Base-by-base conservation (phyloP, 345 rosid genomes). In the Eucalyptus leucophloia region DNA sequence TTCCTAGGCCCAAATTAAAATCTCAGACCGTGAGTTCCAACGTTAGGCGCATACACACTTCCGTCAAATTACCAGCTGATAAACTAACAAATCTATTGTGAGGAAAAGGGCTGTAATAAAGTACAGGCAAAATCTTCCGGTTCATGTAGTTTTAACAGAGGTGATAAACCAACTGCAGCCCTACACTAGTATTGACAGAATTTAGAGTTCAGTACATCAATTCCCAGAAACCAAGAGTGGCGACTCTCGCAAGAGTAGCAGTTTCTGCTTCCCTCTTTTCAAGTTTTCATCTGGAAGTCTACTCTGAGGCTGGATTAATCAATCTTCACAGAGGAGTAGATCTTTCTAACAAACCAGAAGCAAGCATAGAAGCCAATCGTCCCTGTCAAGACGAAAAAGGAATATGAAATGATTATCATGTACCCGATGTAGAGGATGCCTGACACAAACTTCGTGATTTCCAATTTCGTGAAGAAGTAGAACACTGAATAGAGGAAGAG, bases 391-490 rank as follows among this genome's bases (percentile, higher is more conserved):
- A 94, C 98, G 54, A 98, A 98, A 96, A 98, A 98, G 13, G 99
- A 95, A 87, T 97, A 98, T 8, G 99, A 98, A 82, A 96, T 92
- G 86, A 96, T 96, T 44, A 94, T 87, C 99, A 97, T 98, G 93
- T 98, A 98, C 72, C 98, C 99, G 10, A 98, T 97, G 93, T 98
- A 98, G 88, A 98, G 98, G 86, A 97, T 91, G 83, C 99, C 99
- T 0, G 99, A 98, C 47, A 97, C 98, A 11, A 97, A 90, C 94
- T 98, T 98, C 54, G 99, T 94, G 92, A 98, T 98, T 86, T 96
- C 99, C 93, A 98, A 88, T 93, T 98, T 98, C 47, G 99, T 98
- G 93, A 98, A 96, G 94, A 95, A 98, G 96, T 98, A 98, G 95
- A 98, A 98, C 89, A 95, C 89, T 1, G 99, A 98, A 94, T 98